phyloP scores from a whole-genome alignment of 2,329 filamentous ascomycete genomes.

The Colletotrichum kahawae region DNA sequence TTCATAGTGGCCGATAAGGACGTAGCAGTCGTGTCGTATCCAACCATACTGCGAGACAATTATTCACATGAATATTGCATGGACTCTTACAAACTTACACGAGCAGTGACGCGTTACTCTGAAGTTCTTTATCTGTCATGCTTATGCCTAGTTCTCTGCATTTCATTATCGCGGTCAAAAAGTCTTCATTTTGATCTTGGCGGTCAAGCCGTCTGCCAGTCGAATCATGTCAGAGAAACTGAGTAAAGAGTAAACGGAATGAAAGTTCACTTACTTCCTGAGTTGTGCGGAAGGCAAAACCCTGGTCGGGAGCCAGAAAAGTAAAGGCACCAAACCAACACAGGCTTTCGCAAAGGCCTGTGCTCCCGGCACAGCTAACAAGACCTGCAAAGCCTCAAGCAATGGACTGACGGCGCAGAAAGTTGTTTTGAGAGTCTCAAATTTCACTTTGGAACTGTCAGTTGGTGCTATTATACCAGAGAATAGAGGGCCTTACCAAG shows the following conservation, averaged over 20 bases:
- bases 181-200: neutral
- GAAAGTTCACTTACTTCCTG: neutral
- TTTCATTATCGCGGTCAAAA: neutral
- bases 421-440: neutral
- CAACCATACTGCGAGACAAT: slow-evolving; percentile 20
- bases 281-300: neutral
- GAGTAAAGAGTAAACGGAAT: neutral
- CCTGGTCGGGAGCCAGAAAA: neutral
- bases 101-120: neutral
- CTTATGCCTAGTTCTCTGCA: neutral
- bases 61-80: neutral
- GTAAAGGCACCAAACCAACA: neutral
- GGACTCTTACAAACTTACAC: neutral
- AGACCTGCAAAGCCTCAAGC: neutral
- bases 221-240: neutral
- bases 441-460: neutral
- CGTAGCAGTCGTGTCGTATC: slow-evolving; percentile 26
- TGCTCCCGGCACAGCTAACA: neutral
- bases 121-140: neutral
- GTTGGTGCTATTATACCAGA: neutral
- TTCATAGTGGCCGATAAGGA: slow-evolving; percentile 6
- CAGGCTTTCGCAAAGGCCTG: neutral
- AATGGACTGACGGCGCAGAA: neutral
- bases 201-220: neutral
- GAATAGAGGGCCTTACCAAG: neutral